These are phyloP conservation scores for Diplodia seriata DNA, from an alignment of 2,329 filamentous ascomycete genomes.

Conservation along the genomic window DNA sequence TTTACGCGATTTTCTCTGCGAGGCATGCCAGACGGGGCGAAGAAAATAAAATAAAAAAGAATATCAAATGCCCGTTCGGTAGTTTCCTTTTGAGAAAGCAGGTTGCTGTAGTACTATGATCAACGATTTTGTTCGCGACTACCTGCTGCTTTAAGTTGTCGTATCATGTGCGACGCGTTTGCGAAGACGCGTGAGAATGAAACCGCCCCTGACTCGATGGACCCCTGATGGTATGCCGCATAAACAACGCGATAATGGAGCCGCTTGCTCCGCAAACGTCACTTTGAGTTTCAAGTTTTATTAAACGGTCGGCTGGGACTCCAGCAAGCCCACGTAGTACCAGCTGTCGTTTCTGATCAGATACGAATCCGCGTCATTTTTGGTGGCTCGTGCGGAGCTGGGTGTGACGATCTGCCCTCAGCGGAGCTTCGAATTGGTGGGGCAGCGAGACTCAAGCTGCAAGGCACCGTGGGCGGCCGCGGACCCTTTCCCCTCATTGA, in stretches of 20 bases:
- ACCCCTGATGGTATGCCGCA: constrained; percentile 5
- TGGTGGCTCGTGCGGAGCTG: constrained; percentile 25
- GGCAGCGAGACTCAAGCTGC: constrained; percentile 7
- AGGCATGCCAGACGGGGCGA: constrained; percentile 17
- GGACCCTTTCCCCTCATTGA: constrained; percentile 29
- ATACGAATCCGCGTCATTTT: constrained; percentile 23
- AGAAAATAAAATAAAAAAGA: neutral
- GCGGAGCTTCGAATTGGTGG: constrained; percentile 17
- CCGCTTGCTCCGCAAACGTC: constrained; percentile 14
- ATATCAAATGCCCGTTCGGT: constrained; percentile 11
- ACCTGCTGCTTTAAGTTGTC: neutral
- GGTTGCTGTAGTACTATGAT: constrained; percentile 32
- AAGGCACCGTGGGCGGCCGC: constrained; percentile 12
- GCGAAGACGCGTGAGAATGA: constrained; percentile 1
- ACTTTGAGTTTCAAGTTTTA: constrained; percentile 24
- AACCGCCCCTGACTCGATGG: neutral
- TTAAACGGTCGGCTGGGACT: constrained; percentile 6
- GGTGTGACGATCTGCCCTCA: constrained; percentile 20
- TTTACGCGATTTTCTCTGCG: constrained; percentile 27
- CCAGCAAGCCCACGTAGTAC: neutral
- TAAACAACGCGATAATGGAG: constrained; percentile 7
- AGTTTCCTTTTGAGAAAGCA: constrained; percentile 16
- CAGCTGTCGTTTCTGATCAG: constrained; percentile 8
- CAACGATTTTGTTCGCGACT: constrained; percentile 13
- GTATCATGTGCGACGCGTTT: neutral